A percentile compares a stretch with the other conserved stretches of the same genome.
phyloP scores from a whole-genome alignment of 192 early-diverging fungal species.

The Rhizophlyctis rosea region DNA sequence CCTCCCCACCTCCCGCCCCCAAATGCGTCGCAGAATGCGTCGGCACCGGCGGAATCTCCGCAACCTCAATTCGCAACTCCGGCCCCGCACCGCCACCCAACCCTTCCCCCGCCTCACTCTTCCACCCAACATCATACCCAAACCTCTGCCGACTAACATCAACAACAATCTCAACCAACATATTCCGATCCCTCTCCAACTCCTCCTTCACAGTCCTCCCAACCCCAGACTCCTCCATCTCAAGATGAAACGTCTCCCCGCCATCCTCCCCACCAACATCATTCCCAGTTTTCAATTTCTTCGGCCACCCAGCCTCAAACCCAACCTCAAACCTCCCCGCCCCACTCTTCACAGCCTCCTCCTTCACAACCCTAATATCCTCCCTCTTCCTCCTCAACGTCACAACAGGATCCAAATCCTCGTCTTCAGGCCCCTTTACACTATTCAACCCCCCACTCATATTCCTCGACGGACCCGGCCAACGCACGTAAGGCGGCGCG shows the following conservation, averaged over 20 bases:
- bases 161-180: constrained; percentile 14
- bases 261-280: not conserved
- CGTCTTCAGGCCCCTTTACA: not conserved
- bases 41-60: constrained; percentile 22
- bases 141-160: constrained; percentile 10
- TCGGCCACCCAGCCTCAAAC: constrained; percentile 1
- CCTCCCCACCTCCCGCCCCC: not conserved
- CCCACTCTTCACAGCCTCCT: constrained; percentile 6
- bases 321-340: constrained; percentile 6
- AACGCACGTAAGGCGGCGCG: constrained; percentile 13
- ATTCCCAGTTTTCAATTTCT: not conserved
- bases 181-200: not conserved
- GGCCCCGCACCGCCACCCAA: not conserved
- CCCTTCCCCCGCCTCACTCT: not conserved
- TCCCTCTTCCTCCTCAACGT: not conserved
- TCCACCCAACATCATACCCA: constrained; percentile 19
- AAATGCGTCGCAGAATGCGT: constrained; percentile 15
- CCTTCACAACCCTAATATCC: constrained; percentile 5
- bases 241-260: constrained; percentile 4
- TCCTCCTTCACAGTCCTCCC: not conserved
- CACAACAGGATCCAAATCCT: not conserved
- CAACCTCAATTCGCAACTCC: constrained; percentile 11
- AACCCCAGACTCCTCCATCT: not conserved
- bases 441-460: not conserved
- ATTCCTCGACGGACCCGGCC: not conserved